Percentiles rank a stretch among this genome's conserved stretches.
Conservation (phyloP, 805 yeast genomes). For the Wickerhamomyces sydowiorum region DNA sequence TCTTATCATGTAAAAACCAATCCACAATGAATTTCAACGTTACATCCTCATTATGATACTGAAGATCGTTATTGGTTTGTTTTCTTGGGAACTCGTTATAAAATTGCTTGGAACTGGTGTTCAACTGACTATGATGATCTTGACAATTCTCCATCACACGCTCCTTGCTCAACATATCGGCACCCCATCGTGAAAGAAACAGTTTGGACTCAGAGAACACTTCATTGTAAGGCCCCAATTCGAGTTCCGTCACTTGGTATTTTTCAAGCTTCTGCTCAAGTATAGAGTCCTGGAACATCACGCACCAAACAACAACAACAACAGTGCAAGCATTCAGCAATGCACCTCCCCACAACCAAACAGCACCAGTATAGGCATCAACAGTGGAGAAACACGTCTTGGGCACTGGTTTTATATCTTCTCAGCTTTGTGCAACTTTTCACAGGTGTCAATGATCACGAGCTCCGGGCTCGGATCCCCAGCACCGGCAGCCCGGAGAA, state of each 20-base stretch:
- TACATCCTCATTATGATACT: constrained; percentile 23
- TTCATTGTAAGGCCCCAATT: constrained; percentile 5
- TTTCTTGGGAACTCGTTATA: constrained; percentile 23
- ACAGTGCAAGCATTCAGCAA: not conserved
- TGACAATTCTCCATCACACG: not conserved
- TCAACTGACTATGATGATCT: constrained; percentile 9
- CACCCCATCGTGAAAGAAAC: not conserved
- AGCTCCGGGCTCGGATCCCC: not conserved
- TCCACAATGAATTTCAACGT: constrained; percentile 20
- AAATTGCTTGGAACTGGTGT: constrained; percentile 9
- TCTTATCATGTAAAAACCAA: constrained; percentile 16
- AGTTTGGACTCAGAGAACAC: not conserved
- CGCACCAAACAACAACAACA: not conserved
- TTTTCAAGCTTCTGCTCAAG: constrained; percentile 15
- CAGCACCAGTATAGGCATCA: too few relatives aligned
- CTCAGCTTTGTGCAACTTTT: not conserved
- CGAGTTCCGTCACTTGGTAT: constrained; percentile 4
- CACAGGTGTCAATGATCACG: not conserved
- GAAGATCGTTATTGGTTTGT: constrained; percentile 21
- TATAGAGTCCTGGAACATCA: constrained; percentile 18
- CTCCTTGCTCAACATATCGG: not conserved
- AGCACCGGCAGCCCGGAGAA: not conserved
- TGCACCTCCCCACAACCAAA: not conserved
- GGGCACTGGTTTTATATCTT: too few relatives aligned
- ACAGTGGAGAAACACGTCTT: too few relatives aligned